Evolutionary conservation across 2,329 filamentous ascomycete species (phyloP).

Genomic region (Cladorrhinum sp.): DNA sequence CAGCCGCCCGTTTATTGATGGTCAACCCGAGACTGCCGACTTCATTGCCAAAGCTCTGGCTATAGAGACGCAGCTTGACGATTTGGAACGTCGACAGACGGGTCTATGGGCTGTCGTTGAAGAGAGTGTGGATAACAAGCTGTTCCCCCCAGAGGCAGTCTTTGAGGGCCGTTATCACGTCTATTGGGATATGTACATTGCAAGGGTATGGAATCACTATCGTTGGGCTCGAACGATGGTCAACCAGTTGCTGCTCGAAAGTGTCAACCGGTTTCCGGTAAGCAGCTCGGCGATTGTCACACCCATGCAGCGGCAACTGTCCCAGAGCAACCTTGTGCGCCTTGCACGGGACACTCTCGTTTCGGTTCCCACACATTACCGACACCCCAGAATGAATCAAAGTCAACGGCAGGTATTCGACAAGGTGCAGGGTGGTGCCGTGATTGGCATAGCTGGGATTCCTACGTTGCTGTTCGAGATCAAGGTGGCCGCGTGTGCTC

Average conservation of each 20-base stretch:
- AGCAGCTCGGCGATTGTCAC: conserved; percentile 36
- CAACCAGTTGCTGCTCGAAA: conserved; percentile 47
- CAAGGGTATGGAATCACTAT: conserved; percentile 57
- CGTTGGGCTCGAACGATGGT: conserved; percentile 56
- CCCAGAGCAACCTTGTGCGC: conserved; percentile 35
- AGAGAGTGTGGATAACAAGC: conserved; percentile 27
- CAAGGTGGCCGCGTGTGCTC: conserved; percentile 45
- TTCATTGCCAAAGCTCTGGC: conserved; percentile 39
- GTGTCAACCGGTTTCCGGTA: conserved; percentile 37
- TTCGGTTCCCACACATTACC: conserved; percentile 50
- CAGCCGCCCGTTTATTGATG: conserved; percentile 37
- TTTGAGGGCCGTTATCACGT: conserved; percentile 54
- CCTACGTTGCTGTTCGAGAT: conserved; percentile 49
- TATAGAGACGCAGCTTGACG: conserved; percentile 39
- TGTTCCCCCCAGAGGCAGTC: conserved; percentile 41
- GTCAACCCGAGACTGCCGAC: conserved; percentile 32
- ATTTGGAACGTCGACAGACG: conserved; percentile 35
- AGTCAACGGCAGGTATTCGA: conserved; percentile 32
- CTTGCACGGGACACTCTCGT: conserved; percentile 44
- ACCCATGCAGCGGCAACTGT: conserved; percentile 30
- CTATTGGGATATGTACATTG: conserved; percentile 53
- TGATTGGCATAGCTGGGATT: conserved; percentile 45
- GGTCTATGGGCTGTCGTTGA: conserved; percentile 39
- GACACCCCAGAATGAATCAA: conserved; percentile 42
- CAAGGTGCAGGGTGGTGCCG: conserved; percentile 37